Evolutionary conservation across 768 basidiomycete species (phyloP).

Genomic region (Lepiota venenata): DNA sequence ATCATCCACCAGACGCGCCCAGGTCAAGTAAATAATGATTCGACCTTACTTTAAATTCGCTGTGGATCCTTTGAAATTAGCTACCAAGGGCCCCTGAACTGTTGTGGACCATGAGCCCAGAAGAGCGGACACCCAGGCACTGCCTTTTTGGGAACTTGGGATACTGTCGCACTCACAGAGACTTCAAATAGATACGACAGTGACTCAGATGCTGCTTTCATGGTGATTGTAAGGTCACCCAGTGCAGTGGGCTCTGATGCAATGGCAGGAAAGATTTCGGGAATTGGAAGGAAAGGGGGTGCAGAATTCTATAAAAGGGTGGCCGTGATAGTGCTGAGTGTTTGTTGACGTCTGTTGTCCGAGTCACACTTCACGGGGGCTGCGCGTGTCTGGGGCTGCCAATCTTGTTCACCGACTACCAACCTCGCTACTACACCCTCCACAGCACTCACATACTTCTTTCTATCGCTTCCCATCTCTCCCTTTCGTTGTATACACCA

Average conservation of each 20-base stretch:
- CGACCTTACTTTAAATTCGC: no score
- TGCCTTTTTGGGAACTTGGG: background rate
- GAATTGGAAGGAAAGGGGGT: background rate
- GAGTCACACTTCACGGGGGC: constrained; percentile 27
- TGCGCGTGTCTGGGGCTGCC: constrained; percentile 40
- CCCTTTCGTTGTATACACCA: constrained; percentile 27
- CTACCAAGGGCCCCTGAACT: no score
- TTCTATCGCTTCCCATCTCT: background rate
- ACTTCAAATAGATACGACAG: background rate
- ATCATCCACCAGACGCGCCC: background rate
- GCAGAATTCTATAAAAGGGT: constrained; percentile 5
- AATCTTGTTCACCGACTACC: constrained; percentile 13
- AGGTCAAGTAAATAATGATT: no score
- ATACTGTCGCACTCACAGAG: background rate
- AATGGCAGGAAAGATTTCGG: background rate
- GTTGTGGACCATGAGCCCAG: background rate
- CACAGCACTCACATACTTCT: constrained; percentile 4
- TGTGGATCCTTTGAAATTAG: no score
- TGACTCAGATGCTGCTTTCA: constrained; percentile 5
- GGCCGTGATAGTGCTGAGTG: constrained; percentile 2
- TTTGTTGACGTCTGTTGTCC: constrained; percentile 37
- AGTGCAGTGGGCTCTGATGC: background rate
- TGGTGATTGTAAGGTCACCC: background rate
- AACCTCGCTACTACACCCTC: constrained; percentile 14
- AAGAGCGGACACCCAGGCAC: background rate